Base-by-base conservation (phyloP, 106 monocot species). In the Alisma plantagoaquatica region DNA sequence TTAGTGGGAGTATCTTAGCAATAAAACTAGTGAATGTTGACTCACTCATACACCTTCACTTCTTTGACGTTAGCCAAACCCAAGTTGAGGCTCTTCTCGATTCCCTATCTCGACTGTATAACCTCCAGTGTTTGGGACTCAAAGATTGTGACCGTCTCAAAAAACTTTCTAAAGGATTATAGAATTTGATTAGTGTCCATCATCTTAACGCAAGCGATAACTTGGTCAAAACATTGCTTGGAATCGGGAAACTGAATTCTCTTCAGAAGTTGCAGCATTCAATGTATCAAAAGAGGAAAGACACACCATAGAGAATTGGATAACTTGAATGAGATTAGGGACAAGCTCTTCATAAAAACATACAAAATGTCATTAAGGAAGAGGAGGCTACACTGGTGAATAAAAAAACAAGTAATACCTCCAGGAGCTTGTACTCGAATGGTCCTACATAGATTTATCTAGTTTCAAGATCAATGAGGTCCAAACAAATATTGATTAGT, bases 131-230 rank as follows among this genome's bases (percentile, higher is more conserved):
- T 3, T 1, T 49, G 22, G 4, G 2, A 1, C 10, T 49, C 11
- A 4, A 23, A 23, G 48, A 11, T 10, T 49, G 48, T 49, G 20
- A 2, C 10, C 2, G 21, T 10, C 22, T 49, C 18, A 21, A 4
- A 15, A 49, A 3, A 18, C 22, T 49, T 10, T 24, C 48, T 18
- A 19, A 49, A 49, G 25, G 1, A 7, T 22, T 68, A 2, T 51
- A 41, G 2, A 44, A 54, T 10, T 30, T 70, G 19, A 46, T 70
- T 17, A 61, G 35, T 43, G 9, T 61, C 14, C 60, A 54, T 6
- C 61, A 70, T 48, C 46, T 70, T 12, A 54, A 61, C 41, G 54
- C 57, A 59, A 17, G 26, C 2, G 4, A 24, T 15, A 14, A 43
- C 14, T 30, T 57, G 15, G 42, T 43, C 26, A 1, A 24, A 14